Percentiles rank a stretch among this genome's conserved stretches.
phyloP scores from a whole-genome alignment of 2,329 filamentous ascomycete genomes.

The Cladophialophora immunda region DNA sequence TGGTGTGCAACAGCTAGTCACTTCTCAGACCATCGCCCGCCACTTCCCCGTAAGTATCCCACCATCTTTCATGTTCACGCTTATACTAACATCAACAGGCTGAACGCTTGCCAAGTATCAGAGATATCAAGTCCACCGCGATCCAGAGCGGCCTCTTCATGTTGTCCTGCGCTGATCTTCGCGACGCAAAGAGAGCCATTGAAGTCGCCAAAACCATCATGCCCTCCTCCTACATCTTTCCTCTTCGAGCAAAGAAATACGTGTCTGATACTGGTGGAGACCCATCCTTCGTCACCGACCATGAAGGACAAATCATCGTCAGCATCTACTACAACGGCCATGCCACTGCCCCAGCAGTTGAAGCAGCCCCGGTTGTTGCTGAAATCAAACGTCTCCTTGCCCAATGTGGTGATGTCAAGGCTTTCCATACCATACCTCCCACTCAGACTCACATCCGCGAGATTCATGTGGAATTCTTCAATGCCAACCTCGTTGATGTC shows the following conservation, averaged over 20 bases:
- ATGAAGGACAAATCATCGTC: slow-evolving; percentile 66
- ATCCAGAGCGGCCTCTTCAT: slow-evolving; percentile 55
- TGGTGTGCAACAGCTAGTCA: slow-evolving; percentile 43
- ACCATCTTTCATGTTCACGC: neutral
- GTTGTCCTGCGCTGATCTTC: slow-evolving; percentile 67
- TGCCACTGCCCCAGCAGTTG: slow-evolving; percentile 12
- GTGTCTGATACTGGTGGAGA: slow-evolving; percentile 44
- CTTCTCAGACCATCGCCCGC: slow-evolving; percentile 47
- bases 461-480: slow-evolving; percentile 52
- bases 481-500: slow-evolving; percentile 49
- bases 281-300: slow-evolving; percentile 48
- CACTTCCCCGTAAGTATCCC: slow-evolving; percentile 50
- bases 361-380: slow-evolving; percentile 52
- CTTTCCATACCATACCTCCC: slow-evolving; percentile 44
- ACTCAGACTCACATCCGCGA: slow-evolving; percentile 46
- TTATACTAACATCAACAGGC: slow-evolving; percentile 34
- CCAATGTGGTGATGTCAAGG: slow-evolving; percentile 51
- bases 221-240: slow-evolving; percentile 58
- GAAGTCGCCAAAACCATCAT: slow-evolving; percentile 56
- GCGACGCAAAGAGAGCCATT: slow-evolving; percentile 64
- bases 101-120: slow-evolving; percentile 45
- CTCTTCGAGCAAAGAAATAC: slow-evolving; percentile 58
- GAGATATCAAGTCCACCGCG: slow-evolving; percentile 49
- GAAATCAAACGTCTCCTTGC: slow-evolving; percentile 53
- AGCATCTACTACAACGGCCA: slow-evolving; percentile 54